These are phyloP conservation scores for Aegilops longissima DNA, from an alignment of 176 grass and related monocot genomes.

Conservation along the genomic window DNA sequence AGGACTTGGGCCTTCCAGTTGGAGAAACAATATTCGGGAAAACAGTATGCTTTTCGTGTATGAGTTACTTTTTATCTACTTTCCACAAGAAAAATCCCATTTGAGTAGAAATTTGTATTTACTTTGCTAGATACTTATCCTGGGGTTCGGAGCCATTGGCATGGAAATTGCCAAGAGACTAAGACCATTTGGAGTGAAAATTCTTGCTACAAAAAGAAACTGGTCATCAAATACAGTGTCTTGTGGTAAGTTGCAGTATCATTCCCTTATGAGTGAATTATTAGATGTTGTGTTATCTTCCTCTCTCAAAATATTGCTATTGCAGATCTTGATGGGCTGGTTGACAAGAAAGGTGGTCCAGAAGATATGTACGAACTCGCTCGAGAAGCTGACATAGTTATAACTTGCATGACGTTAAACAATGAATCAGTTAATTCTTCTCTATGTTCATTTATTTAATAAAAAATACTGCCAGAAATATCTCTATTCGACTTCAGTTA, in stretches of 20 bases:
- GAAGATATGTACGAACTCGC: conserved; percentile 76
- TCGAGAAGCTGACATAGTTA: conserved; percentile 77
- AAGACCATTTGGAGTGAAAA: conserved; percentile 84
- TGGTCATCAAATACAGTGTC: conserved; percentile 59
- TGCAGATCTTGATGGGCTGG: conserved; percentile 57
- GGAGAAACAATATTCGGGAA: conserved; percentile 92
- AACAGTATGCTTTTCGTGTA: conserved; percentile 57
- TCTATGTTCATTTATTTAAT: conserved; percentile 10
- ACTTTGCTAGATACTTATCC: conserved; percentile 70
- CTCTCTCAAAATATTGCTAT: conserved; percentile 27
- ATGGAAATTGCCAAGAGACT: conserved; percentile 78
- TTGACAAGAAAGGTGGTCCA: conserved; percentile 77
- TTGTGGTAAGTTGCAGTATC: conserved; percentile 43
- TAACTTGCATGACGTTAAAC: conserved; percentile 73
- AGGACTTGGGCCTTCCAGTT: conserved; percentile 65
- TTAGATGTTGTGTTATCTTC: conserved; percentile 1
- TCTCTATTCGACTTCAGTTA: neutral
- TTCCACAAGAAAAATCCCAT: neutral
- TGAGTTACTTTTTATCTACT: conserved; percentile 17
- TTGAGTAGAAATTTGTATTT: conserved; percentile 17
- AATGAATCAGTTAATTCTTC: conserved; percentile 60
- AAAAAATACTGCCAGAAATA: neutral
- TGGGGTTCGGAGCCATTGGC: conserved; percentile 93
- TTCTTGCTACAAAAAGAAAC: conserved; percentile 86
- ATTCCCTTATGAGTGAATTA: neutral